Conservation (phyloP, 1,139 yeast species). For the Arxiozyma telluris region DNA sequence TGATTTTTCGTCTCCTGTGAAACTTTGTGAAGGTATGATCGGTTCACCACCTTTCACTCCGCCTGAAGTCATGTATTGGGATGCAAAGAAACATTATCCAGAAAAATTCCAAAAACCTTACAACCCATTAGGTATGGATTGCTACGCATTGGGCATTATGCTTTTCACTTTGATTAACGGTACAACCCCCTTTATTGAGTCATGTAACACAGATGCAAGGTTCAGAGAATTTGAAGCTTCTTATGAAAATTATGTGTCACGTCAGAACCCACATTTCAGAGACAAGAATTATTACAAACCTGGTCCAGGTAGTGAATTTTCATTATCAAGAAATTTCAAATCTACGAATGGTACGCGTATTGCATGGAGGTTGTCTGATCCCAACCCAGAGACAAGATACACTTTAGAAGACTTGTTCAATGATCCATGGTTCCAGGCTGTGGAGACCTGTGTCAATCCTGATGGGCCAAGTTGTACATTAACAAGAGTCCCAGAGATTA, state of each 20-base stretch:
- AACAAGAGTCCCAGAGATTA: slow-evolving; percentile 20
- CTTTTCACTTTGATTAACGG: slow-evolving; percentile 53
- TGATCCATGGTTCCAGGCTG: slow-evolving; percentile 55
- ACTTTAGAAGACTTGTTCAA: slow-evolving; percentile 44
- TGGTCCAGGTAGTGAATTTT: slow-evolving; percentile 64
- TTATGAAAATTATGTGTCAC: slow-evolving; percentile 42
- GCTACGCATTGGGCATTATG: slow-evolving; percentile 63
- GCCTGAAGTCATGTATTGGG: slow-evolving; percentile 60
- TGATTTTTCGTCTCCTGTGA: slow-evolving; percentile 43
- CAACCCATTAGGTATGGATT: slow-evolving; percentile 61
- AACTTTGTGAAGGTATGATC: slow-evolving; percentile 40
- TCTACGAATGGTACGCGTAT: slow-evolving; percentile 54
- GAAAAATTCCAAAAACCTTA: slow-evolving; percentile 36
- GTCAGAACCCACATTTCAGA: slow-evolving; percentile 46
- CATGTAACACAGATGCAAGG: slow-evolving; percentile 43
- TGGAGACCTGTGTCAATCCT: slow-evolving; percentile 47
- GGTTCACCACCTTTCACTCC: slow-evolving; percentile 79
- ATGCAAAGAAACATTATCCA: slow-evolving; percentile 27
- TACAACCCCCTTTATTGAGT: slow-evolving; percentile 51
- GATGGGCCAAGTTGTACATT: slow-evolving; percentile 10
- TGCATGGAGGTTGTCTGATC: slow-evolving; percentile 70
- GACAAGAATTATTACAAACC: slow-evolving; percentile 36
- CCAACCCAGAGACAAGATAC: slow-evolving; percentile 45
- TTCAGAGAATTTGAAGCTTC: slow-evolving; percentile 51
- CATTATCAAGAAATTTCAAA: slow-evolving; percentile 53